Percentiles rank a stretch among this genome's conserved stretches.
phyloP scores from a whole-genome alignment of 2,329 filamentous ascomycete species.

The Ophiostoma novo-ulmi region DNA sequence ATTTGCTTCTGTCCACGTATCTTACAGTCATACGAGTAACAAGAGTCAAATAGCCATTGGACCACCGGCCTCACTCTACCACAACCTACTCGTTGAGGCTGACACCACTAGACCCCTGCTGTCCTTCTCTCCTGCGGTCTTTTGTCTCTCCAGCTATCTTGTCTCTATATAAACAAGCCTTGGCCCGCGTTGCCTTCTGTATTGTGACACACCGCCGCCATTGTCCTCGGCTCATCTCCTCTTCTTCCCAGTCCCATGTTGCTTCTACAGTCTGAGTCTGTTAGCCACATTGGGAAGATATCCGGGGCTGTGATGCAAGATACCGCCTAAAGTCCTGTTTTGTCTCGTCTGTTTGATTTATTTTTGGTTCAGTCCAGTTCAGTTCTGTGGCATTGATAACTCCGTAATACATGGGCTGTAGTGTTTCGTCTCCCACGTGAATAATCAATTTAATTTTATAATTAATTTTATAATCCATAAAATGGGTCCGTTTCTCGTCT shows the following conservation, averaged over 20 bases:
- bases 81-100: too few species aligned
- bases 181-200: too few species aligned
- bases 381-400: neutral
- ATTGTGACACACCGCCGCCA: neutral
- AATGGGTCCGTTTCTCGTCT: neutral
- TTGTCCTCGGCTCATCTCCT: neutral
- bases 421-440: neutral
- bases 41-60: too few species aligned
- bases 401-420: neutral
- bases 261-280: neutral
- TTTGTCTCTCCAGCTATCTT: conserved; percentile 1
- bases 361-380: neutral
- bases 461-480: neutral
- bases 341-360: neutral
- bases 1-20: too few species aligned
- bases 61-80: too few species aligned
- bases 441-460: neutral
- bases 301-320: neutral
- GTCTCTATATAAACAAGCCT: neutral
- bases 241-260: neutral
- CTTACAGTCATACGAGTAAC: too few species aligned
- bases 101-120: neutral
- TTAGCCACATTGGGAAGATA: neutral
- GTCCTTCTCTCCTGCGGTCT: neutral
- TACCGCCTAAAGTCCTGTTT: neutral